Evolutionary conservation across 805 yeast genomes (phyloP).

Genomic region (Saturnispora gosingensis): DNA sequence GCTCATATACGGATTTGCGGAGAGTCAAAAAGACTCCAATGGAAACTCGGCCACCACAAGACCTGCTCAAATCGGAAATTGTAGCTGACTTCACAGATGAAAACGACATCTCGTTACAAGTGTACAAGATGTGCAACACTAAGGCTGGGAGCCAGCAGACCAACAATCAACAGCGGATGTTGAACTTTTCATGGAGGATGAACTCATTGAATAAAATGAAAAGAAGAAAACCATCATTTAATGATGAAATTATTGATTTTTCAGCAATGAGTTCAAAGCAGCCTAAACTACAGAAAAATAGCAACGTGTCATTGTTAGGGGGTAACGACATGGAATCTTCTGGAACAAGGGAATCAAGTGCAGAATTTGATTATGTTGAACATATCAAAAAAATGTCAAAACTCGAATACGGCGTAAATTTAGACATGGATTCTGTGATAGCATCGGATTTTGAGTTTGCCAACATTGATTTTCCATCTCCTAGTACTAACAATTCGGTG

Average conservation of each 20-base stretch:
- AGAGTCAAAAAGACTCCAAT: neutral
- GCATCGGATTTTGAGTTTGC: constrained; percentile 4
- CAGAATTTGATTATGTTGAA: constrained; percentile 28
- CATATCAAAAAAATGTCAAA: constrained; percentile 30
- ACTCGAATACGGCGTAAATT: constrained; percentile 26
- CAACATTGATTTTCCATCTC: constrained; percentile 13
- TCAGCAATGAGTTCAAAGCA: constrained; percentile 2
- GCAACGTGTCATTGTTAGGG: neutral
- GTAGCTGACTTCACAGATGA: constrained; percentile 19
- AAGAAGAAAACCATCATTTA: constrained; percentile 6
- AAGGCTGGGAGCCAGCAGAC: constrained; percentile 25
- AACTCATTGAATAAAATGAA: constrained; percentile 25
- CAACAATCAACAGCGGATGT: constrained; percentile 21
- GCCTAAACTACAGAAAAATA: neutral
- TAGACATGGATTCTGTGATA: constrained; percentile 12
- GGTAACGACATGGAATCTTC: neutral
- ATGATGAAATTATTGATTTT: constrained; percentile 7
- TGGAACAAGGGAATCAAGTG: neutral
- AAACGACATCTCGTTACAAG: constrained; percentile 25
- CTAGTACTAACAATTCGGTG: constrained; percentile 22
- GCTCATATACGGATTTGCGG: neutral
- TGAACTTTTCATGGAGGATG: constrained; percentile 30
- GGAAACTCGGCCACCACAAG: neutral
- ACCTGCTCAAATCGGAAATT: constrained; percentile 18
- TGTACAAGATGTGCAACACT: constrained; percentile 29